Evolutionary conservation across 306 rosid genomes (phyloP).

Genomic region (Senna tora): DNA sequence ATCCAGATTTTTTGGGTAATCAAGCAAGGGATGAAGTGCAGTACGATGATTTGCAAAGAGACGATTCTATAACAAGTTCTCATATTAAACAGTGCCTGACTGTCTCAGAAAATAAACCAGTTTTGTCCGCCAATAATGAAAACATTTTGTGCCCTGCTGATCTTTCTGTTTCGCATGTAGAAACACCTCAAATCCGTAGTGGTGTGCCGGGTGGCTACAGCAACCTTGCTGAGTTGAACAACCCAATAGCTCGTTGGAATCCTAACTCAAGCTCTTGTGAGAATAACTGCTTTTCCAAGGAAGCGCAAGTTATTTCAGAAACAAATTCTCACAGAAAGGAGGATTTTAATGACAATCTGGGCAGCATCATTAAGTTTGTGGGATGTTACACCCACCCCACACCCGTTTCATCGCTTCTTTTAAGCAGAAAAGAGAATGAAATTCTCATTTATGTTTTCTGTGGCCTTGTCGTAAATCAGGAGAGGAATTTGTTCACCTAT

Average conservation of each 20-base stretch:
- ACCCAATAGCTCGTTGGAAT: slow-evolving; percentile 40
- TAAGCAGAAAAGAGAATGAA: slow-evolving; percentile 56
- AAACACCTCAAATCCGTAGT: slow-evolving; percentile 43
- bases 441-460: slow-evolving; percentile 68
- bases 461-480: slow-evolving; percentile 52
- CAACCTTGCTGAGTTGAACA: slow-evolving; percentile 36
- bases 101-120: not conserved
- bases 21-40: slow-evolving; percentile 23
- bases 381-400: slow-evolving; percentile 78
- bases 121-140: not conserved
- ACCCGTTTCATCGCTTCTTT: slow-evolving; percentile 65
- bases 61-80: slow-evolving; percentile 7
- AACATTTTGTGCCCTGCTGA: slow-evolving; percentile 12
- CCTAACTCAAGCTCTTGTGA: slow-evolving; percentile 34
- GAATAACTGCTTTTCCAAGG: slow-evolving; percentile 44
- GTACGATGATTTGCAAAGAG: slow-evolving; percentile 16
- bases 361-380: slow-evolving; percentile 55
- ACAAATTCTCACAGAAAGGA: slow-evolving; percentile 37
- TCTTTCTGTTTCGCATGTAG: slow-evolving; percentile 41
- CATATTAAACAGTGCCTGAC: not conserved
- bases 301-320: slow-evolving; percentile 43
- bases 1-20: slow-evolving; percentile 36
- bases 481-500: slow-evolving; percentile 65
- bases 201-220: slow-evolving; percentile 44
- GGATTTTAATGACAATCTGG: slow-evolving; percentile 49